Percentiles rank a stretch among this genome's conserved stretches.
phyloP scores from a whole-genome alignment of 345 rosid species.

The Lenwebbia sp. region DNA sequence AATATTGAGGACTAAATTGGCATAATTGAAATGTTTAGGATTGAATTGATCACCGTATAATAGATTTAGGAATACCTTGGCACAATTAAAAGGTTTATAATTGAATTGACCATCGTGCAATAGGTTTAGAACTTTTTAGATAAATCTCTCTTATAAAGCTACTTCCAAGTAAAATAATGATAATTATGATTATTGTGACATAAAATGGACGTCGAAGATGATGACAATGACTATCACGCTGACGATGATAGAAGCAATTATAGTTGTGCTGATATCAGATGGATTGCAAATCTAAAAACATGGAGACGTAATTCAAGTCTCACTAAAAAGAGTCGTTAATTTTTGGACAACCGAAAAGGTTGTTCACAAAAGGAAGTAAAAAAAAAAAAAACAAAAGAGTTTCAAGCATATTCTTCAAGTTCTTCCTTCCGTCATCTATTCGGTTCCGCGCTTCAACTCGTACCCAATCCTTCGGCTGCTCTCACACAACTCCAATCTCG shows the following conservation, averaged over 20 bases:
- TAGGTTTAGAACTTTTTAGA: too few species aligned
- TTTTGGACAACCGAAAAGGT: not conserved
- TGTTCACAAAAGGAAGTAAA: not conserved
- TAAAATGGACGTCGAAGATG: not conserved
- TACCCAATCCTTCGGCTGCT: not conserved
- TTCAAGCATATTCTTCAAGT: not conserved
- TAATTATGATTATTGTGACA: not conserved
- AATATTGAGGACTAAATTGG: too few species aligned
- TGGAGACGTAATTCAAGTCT: not conserved
- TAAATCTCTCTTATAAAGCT: too few species aligned
- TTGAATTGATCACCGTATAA: fast-evolving
- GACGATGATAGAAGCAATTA: not conserved
- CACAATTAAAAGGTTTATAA: too few species aligned
- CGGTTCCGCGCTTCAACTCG: not conserved
- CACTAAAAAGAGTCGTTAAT: not conserved
- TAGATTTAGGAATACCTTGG: too few species aligned
- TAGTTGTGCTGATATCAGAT: not conserved
- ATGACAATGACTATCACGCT: not conserved
- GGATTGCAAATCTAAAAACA: not conserved
- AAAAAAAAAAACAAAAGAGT: not conserved
- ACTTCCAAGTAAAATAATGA: not conserved
- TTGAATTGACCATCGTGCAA: too few species aligned
- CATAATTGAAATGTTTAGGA: too few species aligned
- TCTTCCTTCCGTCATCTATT: not conserved
- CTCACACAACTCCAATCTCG: not conserved